Base-by-base conservation (phyloP, 2,329 filamentous ascomycete genomes). In the Neurospora sp. region DNA sequence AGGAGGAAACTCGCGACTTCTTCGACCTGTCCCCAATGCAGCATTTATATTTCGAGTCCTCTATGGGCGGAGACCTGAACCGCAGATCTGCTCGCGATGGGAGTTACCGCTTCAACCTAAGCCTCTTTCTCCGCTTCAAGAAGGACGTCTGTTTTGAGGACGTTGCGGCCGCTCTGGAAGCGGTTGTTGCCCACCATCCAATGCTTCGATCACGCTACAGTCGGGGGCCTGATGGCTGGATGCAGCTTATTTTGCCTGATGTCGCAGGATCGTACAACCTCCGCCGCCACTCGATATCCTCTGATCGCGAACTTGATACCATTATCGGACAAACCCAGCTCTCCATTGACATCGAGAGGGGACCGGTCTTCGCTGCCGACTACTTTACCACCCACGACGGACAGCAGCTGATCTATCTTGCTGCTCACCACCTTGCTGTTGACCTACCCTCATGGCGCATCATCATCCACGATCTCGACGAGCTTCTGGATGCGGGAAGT, bases 1-100 rank as follows among this genome's bases (percentile, higher is more conserved):
- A 76, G 39, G 81, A 80, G 33, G 74, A 79, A 43, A 74, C 74
- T 1, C 69, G 74, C 8, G 80, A 81, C 23, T 78, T 71, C 39
- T 86, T 85, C 72, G 81, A 82, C 10, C 79, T 87, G 10, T 83
- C 85, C 0, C 82, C 85, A 3, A 86, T 86, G 82, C 85, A 87
- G 76, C 82, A 83, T 69, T 78, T 87, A 4, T 85, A 84, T 74
- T 86, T 87, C 68, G 79, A 83, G 71, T 84, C 83, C 0, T 76
- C 78, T 1, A 82, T 84, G 75, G 81, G 81, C 4, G 79, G 78
- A 1, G 76, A 80, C 66, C 70, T 74, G 11, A 76, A 77, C 36
- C 73, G 76, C 15, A 74, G 80, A 36, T 74, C 75, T 43, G 70
- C 74, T 0, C 69, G 73, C 4, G 78, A 80, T 2, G 79, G 80